A percentile compares a stretch with the other conserved stretches of the same genome.
Conservation (phyloP, 176 grass and related monocot genomes). For the Oryza nivara region DNA sequence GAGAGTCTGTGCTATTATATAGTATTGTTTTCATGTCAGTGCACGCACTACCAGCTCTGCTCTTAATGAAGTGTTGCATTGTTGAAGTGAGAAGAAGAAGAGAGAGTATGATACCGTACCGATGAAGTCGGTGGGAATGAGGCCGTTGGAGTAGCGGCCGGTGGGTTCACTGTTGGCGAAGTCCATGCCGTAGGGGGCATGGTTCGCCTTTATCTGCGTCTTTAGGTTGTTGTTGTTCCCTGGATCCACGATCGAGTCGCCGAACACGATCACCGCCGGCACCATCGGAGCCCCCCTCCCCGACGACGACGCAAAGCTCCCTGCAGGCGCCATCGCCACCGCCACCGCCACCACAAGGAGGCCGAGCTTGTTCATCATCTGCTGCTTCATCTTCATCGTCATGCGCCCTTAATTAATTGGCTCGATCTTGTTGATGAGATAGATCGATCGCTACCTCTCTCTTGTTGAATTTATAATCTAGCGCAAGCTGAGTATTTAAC, state of each 20-base stretch:
- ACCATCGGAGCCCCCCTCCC: background rate
- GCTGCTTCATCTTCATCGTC: too few relatives aligned
- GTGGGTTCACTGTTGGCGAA: conserved; percentile 56
- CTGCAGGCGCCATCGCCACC: background rate
- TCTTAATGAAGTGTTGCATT: too few relatives aligned
- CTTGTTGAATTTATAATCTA: too few relatives aligned
- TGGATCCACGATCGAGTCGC: conserved; percentile 79
- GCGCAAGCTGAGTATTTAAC: too few relatives aligned
- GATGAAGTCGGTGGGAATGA: conserved; percentile 70
- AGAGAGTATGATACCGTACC: conserved; percentile 37
- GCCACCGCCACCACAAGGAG: background rate
- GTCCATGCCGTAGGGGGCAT: conserved; percentile 68
- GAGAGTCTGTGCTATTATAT: too few relatives aligned
- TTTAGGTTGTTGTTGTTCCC: conserved; percentile 76
- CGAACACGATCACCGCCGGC: conserved; percentile 76
- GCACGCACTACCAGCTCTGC: too few relatives aligned
- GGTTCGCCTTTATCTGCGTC: conserved; percentile 68
- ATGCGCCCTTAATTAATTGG: too few relatives aligned
- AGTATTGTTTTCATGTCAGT: too few relatives aligned
- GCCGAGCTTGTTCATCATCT: background rate
- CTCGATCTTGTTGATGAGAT: too few relatives aligned
- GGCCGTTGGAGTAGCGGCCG: conserved; percentile 71
- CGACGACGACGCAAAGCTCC: too few relatives aligned
- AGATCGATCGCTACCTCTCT: too few relatives aligned
- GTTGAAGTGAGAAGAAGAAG: too few relatives aligned